These are phyloP conservation scores for Termitomyces sp. DNA, from an alignment of 768 basidiomycete genomes.

Conservation along the genomic window DNA sequence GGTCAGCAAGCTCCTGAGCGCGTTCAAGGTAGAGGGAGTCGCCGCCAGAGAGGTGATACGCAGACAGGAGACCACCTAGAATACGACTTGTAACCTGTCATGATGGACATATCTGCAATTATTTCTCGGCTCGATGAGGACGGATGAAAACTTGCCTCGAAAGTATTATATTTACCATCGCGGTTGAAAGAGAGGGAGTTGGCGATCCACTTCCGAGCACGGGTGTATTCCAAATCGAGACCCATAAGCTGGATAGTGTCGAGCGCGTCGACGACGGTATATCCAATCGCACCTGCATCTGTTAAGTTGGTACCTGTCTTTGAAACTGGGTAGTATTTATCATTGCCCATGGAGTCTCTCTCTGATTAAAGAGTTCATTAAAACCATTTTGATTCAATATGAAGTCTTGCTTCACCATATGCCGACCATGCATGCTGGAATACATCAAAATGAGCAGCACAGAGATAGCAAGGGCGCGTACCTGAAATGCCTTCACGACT, in stretches of 20 bases:
- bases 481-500: conserved; percentile 76
- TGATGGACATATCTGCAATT: background rate
- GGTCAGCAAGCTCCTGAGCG: conserved; percentile 79
- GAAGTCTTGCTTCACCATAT: conserved; percentile 45
- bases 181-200: conserved; percentile 68
- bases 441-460: conserved; percentile 8
- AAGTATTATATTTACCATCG: conserved; percentile 81
- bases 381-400: background rate
- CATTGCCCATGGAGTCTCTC: conserved; percentile 85
- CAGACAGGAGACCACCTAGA: conserved; percentile 85
- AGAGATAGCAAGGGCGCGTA: conserved; percentile 25
- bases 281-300: conserved; percentile 75
- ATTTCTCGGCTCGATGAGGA: background rate
- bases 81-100: conserved; percentile 86
- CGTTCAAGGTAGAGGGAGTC: conserved; percentile 71
- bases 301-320: conserved; percentile 76
- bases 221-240: conserved; percentile 70
- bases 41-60: conserved; percentile 73
- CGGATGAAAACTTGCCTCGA: conserved; percentile 57
- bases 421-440: conserved; percentile 80
- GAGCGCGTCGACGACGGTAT: conserved; percentile 84
- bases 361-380: conserved; percentile 38
- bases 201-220: conserved; percentile 78
- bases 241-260: conserved; percentile 91
- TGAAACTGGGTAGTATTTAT: conserved; percentile 88